Conservation (phyloP, 129 eudicot genomes). For the Lonicera japonica region DNA sequence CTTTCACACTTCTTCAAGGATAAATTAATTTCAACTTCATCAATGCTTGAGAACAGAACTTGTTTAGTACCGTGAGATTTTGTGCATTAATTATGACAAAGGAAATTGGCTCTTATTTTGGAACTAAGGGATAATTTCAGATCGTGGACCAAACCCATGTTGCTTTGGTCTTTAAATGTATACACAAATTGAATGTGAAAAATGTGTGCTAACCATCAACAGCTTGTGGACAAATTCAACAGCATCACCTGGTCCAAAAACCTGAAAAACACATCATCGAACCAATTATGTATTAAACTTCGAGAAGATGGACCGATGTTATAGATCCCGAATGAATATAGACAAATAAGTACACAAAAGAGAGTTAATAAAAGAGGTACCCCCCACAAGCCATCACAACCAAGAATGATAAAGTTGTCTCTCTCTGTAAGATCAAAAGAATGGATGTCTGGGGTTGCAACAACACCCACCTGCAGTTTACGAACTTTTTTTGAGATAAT, state of each 20-base stretch:
- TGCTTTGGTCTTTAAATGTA: neutral
- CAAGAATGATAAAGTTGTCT: slow-evolving; percentile 62
- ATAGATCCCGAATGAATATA: neutral
- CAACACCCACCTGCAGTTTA: slow-evolving; percentile 60
- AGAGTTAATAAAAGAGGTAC: slow-evolving; percentile 17
- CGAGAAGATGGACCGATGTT: slow-evolving; percentile 1
- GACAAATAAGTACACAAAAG: neutral
- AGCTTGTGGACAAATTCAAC: slow-evolving; percentile 57
- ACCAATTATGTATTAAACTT: neutral
- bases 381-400: slow-evolving; percentile 86
- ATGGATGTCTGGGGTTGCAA: slow-evolving; percentile 60
- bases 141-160: neutral
- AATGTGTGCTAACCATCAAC: slow-evolving; percentile 34
- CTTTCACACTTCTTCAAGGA: neutral
- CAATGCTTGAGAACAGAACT: neutral
- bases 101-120: neutral
- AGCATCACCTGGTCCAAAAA: slow-evolving; percentile 70
- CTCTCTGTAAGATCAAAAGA: slow-evolving; percentile 65
- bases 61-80: neutral
- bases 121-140: neutral
- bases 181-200: neutral
- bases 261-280: slow-evolving; percentile 21
- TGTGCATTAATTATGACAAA: neutral
- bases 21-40: neutral
- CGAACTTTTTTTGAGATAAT: neutral